Evolutionary conservation across 805 yeast species (phyloP).

Genomic region (Yarrowia sp.): DNA sequence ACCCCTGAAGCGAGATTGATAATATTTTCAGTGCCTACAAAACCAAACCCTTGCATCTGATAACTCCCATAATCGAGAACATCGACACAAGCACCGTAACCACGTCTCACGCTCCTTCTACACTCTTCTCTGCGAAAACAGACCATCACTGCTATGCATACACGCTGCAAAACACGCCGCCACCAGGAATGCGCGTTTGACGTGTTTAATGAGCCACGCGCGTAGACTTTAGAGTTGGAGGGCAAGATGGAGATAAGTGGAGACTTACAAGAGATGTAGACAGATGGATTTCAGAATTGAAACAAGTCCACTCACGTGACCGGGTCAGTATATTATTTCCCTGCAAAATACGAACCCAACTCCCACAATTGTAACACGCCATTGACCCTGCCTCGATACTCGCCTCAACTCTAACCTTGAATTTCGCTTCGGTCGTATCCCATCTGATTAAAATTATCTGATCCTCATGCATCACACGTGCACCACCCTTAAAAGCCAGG

Average conservation of each 20-base stretch:
- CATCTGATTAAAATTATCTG: conserved; percentile 23
- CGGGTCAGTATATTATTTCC: background rate
- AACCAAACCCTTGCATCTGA: background rate
- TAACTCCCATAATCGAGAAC: background rate
- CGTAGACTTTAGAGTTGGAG: background rate
- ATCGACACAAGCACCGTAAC: background rate
- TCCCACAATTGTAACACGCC: background rate
- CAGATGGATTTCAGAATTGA: no score
- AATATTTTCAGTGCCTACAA: background rate
- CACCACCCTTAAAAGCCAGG: background rate
- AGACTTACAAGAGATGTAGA: no score
- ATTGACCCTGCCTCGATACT: background rate
- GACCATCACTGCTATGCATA: background rate
- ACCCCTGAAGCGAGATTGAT: background rate
- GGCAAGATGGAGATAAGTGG: no score
- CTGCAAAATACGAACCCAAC: background rate
- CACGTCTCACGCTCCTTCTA: background rate
- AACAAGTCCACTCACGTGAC: no score
- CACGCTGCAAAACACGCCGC: conserved; percentile 22
- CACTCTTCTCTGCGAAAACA: background rate
- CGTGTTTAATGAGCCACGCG: conserved; percentile 15
- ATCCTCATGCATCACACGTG: conserved; percentile 16
- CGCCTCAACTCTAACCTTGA: conserved; percentile 4
- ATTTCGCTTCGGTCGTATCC: conserved; percentile 14
- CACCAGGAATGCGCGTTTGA: conserved; percentile 19